Evolutionary conservation across 257 asterid species (phyloP), one percentile per base, ranked within the genome.

Genomic region (Hygrophila difformis): DNA sequence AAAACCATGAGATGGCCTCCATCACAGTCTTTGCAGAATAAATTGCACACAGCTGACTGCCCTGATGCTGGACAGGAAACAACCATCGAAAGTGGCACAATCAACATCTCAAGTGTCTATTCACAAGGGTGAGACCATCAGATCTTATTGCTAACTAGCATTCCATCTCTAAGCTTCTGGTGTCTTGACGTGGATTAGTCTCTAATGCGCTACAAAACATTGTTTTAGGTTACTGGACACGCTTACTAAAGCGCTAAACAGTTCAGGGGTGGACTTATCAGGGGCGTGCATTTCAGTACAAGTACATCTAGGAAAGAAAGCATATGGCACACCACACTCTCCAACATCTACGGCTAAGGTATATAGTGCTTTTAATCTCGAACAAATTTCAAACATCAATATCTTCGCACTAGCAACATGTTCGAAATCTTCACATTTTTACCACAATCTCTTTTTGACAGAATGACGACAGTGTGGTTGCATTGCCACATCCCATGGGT

Each of bases 251-350:
- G 95, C 99, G 36, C 71, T 91, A 46, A 82, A 78, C 61, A 75
- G 52, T 55, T 80, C 94, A 12, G 99, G 99, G 18, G 79, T 91
- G 26, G 93, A 91, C 60, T 70, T 83, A 46, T 76, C 95, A 8
- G 83, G 74, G 55, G 86, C 99, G 61, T 75, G 62, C 71, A 78
- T 91, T 60, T 83, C 97, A 0, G 99, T 86, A 17, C 84, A 86
- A 66, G 76, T 91, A 48, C 87, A 91, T 62, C 77, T 91, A n/a
- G 95, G 87, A 16, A 82, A 82, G 67, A 75, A 68, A 66, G 75
- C 72, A 8, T 63, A 69, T 21, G 64, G 64, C 39, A 24, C 60
- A 64, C 62, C 61, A 58, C 69, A 64, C 65, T 62, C 83, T 58
- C 60, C 85, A 34, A 35, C 76, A 4, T 68, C 79, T 36, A 42